Percentiles rank a stretch among this genome's conserved stretches.
Conservation (phyloP, 306 rosid genomes). For the Prunus armeniaca region DNA sequence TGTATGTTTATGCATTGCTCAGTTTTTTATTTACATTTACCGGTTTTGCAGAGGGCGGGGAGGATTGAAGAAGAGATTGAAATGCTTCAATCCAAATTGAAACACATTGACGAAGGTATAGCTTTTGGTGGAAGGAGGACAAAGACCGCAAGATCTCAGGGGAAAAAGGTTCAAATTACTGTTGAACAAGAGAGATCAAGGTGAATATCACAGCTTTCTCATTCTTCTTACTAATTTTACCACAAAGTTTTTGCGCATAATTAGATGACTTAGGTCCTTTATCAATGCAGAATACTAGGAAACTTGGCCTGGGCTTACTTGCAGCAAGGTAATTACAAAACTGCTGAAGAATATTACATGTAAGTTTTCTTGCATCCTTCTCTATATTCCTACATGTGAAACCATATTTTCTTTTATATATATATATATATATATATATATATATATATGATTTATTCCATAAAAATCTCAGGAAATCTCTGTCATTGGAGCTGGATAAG, state of each 20-base stretch:
- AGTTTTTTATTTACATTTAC: background rate
- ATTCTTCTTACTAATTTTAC: slow-evolving; percentile 1
- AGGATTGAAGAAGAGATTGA: slow-evolving; percentile 86
- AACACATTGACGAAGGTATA: slow-evolving; percentile 65
- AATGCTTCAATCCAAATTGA: slow-evolving; percentile 79
- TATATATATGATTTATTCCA: background rate
- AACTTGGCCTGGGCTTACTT: slow-evolving; percentile 96
- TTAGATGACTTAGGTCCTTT: slow-evolving; percentile 7
- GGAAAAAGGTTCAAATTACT: slow-evolving; percentile 82
- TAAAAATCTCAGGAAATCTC: slow-evolving; percentile 56
- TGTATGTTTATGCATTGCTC: background rate
- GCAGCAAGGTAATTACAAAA: slow-evolving; percentile 61
- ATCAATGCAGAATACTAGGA: slow-evolving; percentile 63
- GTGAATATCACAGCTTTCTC: slow-evolving; percentile 31
- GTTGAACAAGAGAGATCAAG: slow-evolving; percentile 86
- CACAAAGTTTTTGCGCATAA: background rate
- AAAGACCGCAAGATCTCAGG: slow-evolving; percentile 84
- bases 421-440: background rate
- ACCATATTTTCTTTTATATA: background rate
- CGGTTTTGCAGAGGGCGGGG: slow-evolving; percentile 66
- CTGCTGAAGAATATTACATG: slow-evolving; percentile 83
- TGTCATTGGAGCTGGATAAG: slow-evolving; percentile 71
- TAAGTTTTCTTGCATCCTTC: slow-evolving; percentile 18
- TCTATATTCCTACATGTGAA: background rate
- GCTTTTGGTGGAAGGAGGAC: slow-evolving; percentile 70